Evolutionary conservation across 345 rosid species (phyloP).

Genomic region (Eucalyptus victrix): DNA sequence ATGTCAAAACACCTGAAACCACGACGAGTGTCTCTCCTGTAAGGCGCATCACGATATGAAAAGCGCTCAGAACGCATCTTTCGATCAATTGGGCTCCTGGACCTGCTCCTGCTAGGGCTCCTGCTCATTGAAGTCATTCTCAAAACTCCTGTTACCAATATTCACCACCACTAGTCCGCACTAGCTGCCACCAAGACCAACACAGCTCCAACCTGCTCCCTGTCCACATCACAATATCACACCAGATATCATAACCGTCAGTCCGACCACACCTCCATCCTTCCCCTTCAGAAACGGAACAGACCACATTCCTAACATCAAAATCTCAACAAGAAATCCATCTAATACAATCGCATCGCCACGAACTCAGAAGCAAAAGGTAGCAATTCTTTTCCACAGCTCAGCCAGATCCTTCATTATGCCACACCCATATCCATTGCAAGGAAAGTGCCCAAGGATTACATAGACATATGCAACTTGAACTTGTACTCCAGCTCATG

Average conservation of each 20-base stretch:
- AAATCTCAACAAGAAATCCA: constrained; percentile 4
- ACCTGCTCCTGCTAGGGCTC: constrained; percentile 70
- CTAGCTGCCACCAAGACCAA: constrained; percentile 22
- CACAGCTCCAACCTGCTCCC: constrained; percentile 47
- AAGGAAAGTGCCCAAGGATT: not conserved
- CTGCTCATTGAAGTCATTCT: constrained; percentile 62
- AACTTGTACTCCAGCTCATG: not conserved
- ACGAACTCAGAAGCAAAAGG: not conserved
- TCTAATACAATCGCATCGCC: not conserved
- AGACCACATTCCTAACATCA: constrained; percentile 34
- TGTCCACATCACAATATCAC: constrained; percentile 69
- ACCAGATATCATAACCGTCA: constrained; percentile 48
- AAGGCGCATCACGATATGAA: constrained; percentile 89
- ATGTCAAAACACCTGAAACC: constrained; percentile 66
- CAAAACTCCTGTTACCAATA: constrained; percentile 20
- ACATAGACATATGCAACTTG: not conserved
- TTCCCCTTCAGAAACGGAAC: constrained; percentile 28
- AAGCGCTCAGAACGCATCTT: constrained; percentile 74
- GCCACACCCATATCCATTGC: not conserved
- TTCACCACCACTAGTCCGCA: constrained; percentile 34
- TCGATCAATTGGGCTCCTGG: constrained; percentile 85
- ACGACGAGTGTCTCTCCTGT: constrained; percentile 68
- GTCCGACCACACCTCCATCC: constrained; percentile 26
- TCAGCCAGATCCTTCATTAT: not conserved
- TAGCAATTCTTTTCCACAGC: not conserved